Base-by-base conservation (phyloP, 192 early-diverging fungal species). In the Umbelopsis ramanniana region DNA sequence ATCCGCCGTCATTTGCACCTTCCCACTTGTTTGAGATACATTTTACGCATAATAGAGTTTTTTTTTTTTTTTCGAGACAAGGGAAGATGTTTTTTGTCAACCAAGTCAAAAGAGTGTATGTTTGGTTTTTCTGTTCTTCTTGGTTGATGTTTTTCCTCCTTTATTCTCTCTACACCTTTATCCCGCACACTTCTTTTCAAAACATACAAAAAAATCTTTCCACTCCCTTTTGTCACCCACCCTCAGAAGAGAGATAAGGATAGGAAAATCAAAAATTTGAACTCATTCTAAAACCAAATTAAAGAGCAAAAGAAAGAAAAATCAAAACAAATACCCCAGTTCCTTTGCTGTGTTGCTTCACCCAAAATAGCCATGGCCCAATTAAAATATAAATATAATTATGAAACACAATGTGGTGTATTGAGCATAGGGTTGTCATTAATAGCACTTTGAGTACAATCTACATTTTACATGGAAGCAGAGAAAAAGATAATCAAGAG, bases 11-110 rank as follows among this genome's bases (percentile, higher is more conserved):
- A 26, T 22, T 54, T 54, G 19, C 21, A 23, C 26, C 26, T 54
- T 54, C 53, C 22, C 53, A 54, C 11, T 54, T 54, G 53, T 54
- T 63, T 29, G 33, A 63, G 57, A 63, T 63, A 63, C 57, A 63
- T 63, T 57, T 63, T 37, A 14, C 57, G 57, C 57, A 63, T 37
- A 29, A 63, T 63, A 63, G 57, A 63, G 57, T 7, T 37, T 43
- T 43, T 43, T 43, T 43, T 43, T 43, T 43, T 43, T 43, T 43
- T 35, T 35, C 12, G 57, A 37, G 33, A 63, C 10, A 37, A 35
- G 57, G 54, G 57, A 63, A 63, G 26, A 60, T n/a, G n/a, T n/a
- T 29, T 35, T 19, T 12, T 17, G 33, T 17, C 57, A 29, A 35
- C 26, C 26, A n/a, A 29, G 6, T n/a, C 57, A 33, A 63, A 63